A percentile compares a stretch with the other conserved stretches of the same genome.
Conservation (phyloP, 78 protist species). For the Isochrysis galbana region DNA sequence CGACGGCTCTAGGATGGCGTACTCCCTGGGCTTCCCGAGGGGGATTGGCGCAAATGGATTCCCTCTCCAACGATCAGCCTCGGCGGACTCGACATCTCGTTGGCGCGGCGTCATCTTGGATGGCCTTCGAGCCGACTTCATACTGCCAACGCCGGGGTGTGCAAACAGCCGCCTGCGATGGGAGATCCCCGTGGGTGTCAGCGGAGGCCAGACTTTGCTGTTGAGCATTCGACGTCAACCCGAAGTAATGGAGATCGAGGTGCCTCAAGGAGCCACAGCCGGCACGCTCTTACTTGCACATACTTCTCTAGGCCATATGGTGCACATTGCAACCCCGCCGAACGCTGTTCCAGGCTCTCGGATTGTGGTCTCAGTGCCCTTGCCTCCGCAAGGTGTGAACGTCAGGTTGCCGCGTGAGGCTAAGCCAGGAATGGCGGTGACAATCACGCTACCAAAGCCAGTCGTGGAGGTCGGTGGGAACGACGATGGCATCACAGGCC, state of each 20-base stretch:
- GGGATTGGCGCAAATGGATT: too few relatives aligned
- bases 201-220: constrained; percentile 9
- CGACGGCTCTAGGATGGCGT: too few relatives aligned
- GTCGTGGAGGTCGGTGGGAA: too few relatives aligned
- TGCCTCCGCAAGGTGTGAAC: background rate
- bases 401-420: background rate
- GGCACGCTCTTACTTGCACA: background rate
- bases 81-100: too few relatives aligned
- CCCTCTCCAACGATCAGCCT: too few relatives aligned
- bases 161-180: background rate
- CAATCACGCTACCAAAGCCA: background rate
- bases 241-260: background rate
- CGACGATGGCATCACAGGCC: too few relatives aligned
- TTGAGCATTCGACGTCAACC: background rate
- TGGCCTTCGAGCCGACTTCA: background rate
- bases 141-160: background rate
- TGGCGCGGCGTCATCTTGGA: too few relatives aligned
- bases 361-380: background rate
- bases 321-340: background rate
- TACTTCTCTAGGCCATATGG: background rate
- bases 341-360: background rate
- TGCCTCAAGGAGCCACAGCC: background rate
- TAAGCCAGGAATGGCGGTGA: background rate
- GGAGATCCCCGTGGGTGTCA: background rate
- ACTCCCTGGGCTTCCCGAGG: too few relatives aligned